Evolutionary conservation across 768 basidiomycete species (phyloP).

Genomic region (Suillus ampliporus): DNA sequence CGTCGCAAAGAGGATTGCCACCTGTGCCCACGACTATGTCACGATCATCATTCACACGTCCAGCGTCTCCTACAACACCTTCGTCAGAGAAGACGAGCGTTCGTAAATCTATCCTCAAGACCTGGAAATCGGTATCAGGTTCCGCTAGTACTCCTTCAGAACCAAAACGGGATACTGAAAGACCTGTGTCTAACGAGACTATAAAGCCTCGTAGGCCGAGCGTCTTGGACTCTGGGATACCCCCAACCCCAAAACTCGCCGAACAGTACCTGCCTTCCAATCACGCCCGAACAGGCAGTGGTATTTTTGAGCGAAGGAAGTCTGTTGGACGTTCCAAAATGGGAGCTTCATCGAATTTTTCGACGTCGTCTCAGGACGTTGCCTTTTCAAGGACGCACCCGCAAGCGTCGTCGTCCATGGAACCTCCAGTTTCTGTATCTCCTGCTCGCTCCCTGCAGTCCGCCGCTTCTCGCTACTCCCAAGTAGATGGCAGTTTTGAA

Average conservation of each 20-base stretch:
- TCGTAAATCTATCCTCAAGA: constrained; percentile 77
- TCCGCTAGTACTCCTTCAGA: constrained; percentile 39
- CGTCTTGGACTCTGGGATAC: constrained; percentile 51
- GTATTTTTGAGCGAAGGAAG: constrained; percentile 34
- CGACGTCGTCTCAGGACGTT: constrained; percentile 39
- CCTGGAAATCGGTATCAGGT: constrained; percentile 57
- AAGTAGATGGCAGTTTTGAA: constrained; percentile 58
- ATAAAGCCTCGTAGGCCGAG: constrained; percentile 53
- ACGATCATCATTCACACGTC: constrained; percentile 14
- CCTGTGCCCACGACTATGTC: constrained; percentile 37
- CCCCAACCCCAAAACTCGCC: constrained; percentile 69
- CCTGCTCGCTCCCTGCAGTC: constrained; percentile 34
- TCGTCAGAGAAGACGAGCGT: constrained; percentile 51
- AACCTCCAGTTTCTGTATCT: constrained; percentile 29
- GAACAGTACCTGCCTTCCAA: constrained; percentile 48
- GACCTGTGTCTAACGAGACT: constrained; percentile 39
- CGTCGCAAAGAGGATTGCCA: constrained; percentile 26
- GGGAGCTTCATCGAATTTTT: constrained; percentile 24
- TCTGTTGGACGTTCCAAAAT: constrained; percentile 24
- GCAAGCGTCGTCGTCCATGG: constrained; percentile 20
- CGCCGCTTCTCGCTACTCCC: constrained; percentile 27
- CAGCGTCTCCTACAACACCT: constrained; percentile 30
- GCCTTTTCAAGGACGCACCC: constrained; percentile 19
- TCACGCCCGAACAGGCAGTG: constrained; percentile 38
- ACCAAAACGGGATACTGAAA: constrained; percentile 46